Base-by-base conservation (phyloP, 2,329 filamentous ascomycete genomes). In the Colletotrichum falcatum region DNA sequence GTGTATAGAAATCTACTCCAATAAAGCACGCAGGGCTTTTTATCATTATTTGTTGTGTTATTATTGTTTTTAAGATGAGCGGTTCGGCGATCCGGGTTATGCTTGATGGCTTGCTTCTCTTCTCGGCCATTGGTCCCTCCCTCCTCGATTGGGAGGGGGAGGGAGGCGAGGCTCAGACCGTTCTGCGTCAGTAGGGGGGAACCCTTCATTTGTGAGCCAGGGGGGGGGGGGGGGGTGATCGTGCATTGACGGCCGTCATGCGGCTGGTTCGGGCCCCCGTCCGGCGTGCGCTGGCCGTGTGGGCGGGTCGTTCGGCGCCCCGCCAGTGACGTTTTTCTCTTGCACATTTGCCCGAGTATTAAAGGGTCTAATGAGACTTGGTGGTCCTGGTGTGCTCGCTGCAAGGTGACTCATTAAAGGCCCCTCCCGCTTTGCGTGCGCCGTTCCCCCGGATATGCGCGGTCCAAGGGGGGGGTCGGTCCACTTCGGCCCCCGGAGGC, bases 211-310 rank as follows among this genome's bases (percentile, higher is more conserved):
- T 2, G 18, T 33, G 30, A 33, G 16, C 16, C 2, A 16, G 20
- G 28, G 6, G 5, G 14, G 39, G 18, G 14, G 18, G 37, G 37
- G 37, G 37, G 37, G 2, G 39, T 1, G 42, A 44, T 48, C 5
- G 23, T n/a, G 53, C 62, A 65, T 65, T 65, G 62, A 65, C 28
- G 61, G 37, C 18, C n/a, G 30, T 59, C 28, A 65, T 65, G 62
- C 62, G 23, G 35, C 23, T 37, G 62, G 51, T 12, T 11, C 14
- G 26, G 33, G 8, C 51, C 20, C 42, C 42, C 3, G 5, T n/a
- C 39, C 14, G 58, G 26, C 37, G 6, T 53, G 16, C 28, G 48
- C 42, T 53, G 60, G 46, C 60, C 46, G 12, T 18, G 16, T 14
- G 30, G 30, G 33, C n/a, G 14, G 14, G 33, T 6, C 9, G n/a